phyloP scores from a whole-genome alignment of 2,329 filamentous ascomycete species.

The Teratosphaeriaceae sp. region DNA sequence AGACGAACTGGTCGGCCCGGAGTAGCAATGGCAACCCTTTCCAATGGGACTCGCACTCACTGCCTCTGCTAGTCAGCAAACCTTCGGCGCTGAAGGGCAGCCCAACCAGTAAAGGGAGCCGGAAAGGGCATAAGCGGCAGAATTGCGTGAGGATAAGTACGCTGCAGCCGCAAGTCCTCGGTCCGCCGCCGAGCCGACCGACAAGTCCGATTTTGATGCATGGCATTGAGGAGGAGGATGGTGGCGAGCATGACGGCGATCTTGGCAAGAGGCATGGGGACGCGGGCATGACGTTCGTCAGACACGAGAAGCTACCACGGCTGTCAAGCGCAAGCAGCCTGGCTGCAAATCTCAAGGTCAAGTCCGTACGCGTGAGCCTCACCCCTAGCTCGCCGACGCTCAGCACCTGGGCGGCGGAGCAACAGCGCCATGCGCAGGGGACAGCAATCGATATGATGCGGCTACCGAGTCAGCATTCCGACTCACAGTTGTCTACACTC shows the following conservation, averaged over 20 bases:
- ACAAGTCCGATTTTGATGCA: constrained; percentile 31
- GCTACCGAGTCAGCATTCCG: constrained; percentile 11
- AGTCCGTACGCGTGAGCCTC: constrained; percentile 32
- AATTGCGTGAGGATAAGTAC: constrained; percentile 41
- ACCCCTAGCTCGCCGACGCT: constrained; percentile 36
- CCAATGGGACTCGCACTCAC: constrained; percentile 38
- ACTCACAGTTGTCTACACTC: constrained; percentile 11
- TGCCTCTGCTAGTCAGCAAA: constrained; percentile 31
- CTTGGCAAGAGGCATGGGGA: no score
- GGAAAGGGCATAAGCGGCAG: constrained; percentile 35
- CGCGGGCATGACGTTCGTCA: not conserved
- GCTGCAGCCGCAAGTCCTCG: constrained; percentile 36
- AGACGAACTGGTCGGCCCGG: constrained; percentile 29
- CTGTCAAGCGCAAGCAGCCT: constrained; percentile 26
- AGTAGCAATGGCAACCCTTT: constrained; percentile 42
- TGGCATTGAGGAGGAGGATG: constrained; percentile 34
- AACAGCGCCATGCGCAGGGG: not conserved
- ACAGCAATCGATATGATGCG: not conserved
- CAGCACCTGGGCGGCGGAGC: constrained; percentile 27
- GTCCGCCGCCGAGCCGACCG: constrained; percentile 29
- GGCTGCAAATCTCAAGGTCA: constrained; percentile 30
- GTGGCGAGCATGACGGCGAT: constrained; percentile 18
- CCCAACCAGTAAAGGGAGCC: constrained; percentile 33
- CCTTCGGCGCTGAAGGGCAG: constrained; percentile 40
- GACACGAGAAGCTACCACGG: constrained; percentile 7